These are phyloP conservation scores for Leptodontidium sp. DNA, from an alignment of 2,329 filamentous ascomycete species.

Conservation along the genomic window DNA sequence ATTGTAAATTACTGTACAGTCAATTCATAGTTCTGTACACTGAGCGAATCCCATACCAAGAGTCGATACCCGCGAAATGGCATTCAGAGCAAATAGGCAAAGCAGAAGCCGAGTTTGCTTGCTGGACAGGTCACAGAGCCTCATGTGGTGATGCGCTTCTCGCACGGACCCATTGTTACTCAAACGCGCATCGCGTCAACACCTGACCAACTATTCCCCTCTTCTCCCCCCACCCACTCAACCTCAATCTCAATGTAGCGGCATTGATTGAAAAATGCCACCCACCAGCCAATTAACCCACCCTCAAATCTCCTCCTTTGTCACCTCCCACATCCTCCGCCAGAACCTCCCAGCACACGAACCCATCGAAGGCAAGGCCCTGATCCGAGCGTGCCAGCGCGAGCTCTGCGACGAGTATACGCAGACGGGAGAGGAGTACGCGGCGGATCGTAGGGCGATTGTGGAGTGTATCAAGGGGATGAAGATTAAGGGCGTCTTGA, in stretches of 20 bases:
- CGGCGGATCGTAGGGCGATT: slow-evolving; percentile 2
- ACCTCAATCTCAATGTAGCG: slow-evolving; percentile 8
- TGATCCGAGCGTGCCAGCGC: slow-evolving; percentile 13
- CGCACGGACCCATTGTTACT: slow-evolving; percentile 3
- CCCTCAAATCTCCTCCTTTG: slow-evolving; percentile 8
- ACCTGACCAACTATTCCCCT: background rate
- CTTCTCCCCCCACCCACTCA: background rate
- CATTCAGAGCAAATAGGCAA: too few species aligned
- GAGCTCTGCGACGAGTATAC: slow-evolving; percentile 9
- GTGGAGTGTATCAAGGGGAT: slow-evolving; percentile 21
- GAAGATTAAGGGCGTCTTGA: slow-evolving; percentile 9
- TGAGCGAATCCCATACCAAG: too few species aligned
- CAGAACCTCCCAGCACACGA: slow-evolving; percentile 12
- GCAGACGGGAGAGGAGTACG: background rate
- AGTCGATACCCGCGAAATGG: too few species aligned
- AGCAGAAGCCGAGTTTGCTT: too few species aligned
- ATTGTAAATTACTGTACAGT: too few species aligned
- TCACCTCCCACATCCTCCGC: slow-evolving; percentile 12
- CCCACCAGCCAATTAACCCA: background rate
- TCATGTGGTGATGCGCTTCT: too few species aligned
- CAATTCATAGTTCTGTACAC: too few species aligned
- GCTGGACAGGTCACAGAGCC: too few species aligned
- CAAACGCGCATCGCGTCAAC: background rate
- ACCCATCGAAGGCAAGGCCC: background rate
- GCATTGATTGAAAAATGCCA: background rate